These are phyloP conservation scores for Athelia psychrophila DNA, from an alignment of 1,284 basidiomycete genomes.

Conservation along the genomic window DNA sequence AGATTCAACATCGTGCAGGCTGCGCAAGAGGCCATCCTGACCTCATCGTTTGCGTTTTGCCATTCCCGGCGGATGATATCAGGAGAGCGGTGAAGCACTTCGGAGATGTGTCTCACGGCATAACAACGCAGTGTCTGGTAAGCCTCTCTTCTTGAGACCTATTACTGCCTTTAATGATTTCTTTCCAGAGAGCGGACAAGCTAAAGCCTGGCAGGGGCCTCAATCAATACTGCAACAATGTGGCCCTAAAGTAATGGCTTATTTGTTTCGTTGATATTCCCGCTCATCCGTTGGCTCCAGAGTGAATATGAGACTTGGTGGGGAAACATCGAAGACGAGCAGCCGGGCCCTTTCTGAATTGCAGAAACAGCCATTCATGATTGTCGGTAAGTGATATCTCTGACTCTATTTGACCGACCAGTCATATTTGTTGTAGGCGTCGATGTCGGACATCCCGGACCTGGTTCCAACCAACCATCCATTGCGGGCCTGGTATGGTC, in stretches of 20 bases:
- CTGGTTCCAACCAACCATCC: conserved; percentile 31
- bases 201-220: conserved; percentile 3
- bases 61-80: conserved; percentile 26
- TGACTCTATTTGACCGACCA: background rate
- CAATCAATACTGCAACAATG: conserved; percentile 35
- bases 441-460: conserved; percentile 39
- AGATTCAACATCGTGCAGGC: too few relatives aligned
- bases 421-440: conserved; percentile 27
- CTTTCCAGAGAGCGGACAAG: conserved; percentile 10
- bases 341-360: conserved; percentile 20
- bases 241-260: conserved; percentile 34
- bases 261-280: background rate
- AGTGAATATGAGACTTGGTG: conserved; percentile 39
- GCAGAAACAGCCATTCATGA: conserved; percentile 24
- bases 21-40: too few relatives aligned
- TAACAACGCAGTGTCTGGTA: conserved; percentile 35
- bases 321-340: conserved; percentile 28
- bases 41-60: conserved; percentile 28
- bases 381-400: conserved; percentile 27
- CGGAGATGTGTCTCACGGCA: conserved; percentile 30
- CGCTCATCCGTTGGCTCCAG: conserved; percentile 16
- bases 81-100: conserved; percentile 30
- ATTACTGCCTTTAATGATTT: conserved; percentile 18
- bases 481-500: conserved; percentile 34
- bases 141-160: conserved; percentile 9